phyloP scores from a whole-genome alignment of 1,284 basidiomycete genomes.

The Malassezia globosa region DNA sequence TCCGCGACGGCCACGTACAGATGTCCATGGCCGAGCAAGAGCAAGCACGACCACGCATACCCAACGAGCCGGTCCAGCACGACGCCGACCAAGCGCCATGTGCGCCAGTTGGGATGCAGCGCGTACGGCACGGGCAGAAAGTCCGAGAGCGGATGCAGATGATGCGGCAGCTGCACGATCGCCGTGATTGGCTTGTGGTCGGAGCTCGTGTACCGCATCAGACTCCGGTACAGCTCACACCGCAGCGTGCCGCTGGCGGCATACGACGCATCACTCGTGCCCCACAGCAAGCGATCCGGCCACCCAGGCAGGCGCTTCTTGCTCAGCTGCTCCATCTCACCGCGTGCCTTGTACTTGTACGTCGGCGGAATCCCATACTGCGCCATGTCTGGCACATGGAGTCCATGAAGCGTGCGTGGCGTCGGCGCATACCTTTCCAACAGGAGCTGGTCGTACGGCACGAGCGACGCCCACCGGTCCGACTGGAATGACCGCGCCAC shows the following conservation, averaged over 20 bases:
- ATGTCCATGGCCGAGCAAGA: slow-evolving; percentile 64
- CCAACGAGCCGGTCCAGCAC: slow-evolving; percentile 63
- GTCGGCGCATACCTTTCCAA: slow-evolving; percentile 20
- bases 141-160: slow-evolving; percentile 43
- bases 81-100: slow-evolving; percentile 59
- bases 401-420: slow-evolving; percentile 32
- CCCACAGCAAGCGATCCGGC: slow-evolving; percentile 86
- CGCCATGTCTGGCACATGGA: slow-evolving; percentile 29
- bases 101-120: slow-evolving; percentile 47
- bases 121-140: slow-evolving; percentile 23
- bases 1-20: slow-evolving; percentile 30
- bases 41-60: slow-evolving; percentile 61
- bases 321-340: slow-evolving; percentile 59
- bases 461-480: slow-evolving; percentile 29
- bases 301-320: slow-evolving; percentile 72
- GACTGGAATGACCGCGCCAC: slow-evolving; percentile 21
- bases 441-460: slow-evolving; percentile 37
- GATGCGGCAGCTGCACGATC: slow-evolving; percentile 47
- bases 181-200: slow-evolving; percentile 47
- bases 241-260: slow-evolving; percentile 49
- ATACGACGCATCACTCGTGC: slow-evolving; percentile 51
- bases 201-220: slow-evolving; percentile 39
- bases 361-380: slow-evolving; percentile 31
- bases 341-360: slow-evolving; percentile 40
- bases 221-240: slow-evolving; percentile 42